Base-by-base conservation (phyloP, 164 flowering plant genomes). In the Kalanchoe fedtschenkoi region DNA sequence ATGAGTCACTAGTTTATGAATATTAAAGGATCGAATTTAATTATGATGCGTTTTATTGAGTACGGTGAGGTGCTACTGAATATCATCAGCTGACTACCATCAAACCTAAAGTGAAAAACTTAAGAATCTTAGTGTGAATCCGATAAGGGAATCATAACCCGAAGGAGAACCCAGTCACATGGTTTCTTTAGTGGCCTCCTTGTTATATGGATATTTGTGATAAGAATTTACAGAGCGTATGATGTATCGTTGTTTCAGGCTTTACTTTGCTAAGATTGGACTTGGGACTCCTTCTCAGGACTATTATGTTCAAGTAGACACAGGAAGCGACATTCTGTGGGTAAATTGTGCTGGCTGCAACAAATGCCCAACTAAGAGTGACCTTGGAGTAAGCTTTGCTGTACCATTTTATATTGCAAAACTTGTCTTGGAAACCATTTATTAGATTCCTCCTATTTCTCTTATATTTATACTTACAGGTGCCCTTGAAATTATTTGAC, bases 281-380 rank as follows among this genome's bases (percentile, higher is more conserved):
- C 64, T 85, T 55, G 87, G 91, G 19, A 69, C 66, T 47, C 91
- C 91, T 54, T 34, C 86, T 5, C 70, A 73, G 68, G 79, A 78
- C 58, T 83, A 79, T 61, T 75, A 85, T 53, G 83, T 85, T 64
- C 91, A 85, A 71, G 83, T 85, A 53, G 91, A 85, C 63, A 85
- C 85, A 6, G 91, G 91, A 69, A 85, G 87, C 68, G 91, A 85
- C 70, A 62, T 81, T 58, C 62, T 81, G 1, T 85, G 91, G 91
- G 79, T 85, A 39, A 83, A 85, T 56, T 85, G 91, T 64, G 68
- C 38, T 6, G 76, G 71, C 42, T 85, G 91, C 67, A 34, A 21
- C 38, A 77, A 66, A 14, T 85, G 91, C 60, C 86, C 91, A 24
- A 71, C 28, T 10, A 76, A 75, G 70, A 83, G 83, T 54, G 72